phyloP scores from a whole-genome alignment of 257 asterid genomes.

The Anisodus tanguticus region DNA sequence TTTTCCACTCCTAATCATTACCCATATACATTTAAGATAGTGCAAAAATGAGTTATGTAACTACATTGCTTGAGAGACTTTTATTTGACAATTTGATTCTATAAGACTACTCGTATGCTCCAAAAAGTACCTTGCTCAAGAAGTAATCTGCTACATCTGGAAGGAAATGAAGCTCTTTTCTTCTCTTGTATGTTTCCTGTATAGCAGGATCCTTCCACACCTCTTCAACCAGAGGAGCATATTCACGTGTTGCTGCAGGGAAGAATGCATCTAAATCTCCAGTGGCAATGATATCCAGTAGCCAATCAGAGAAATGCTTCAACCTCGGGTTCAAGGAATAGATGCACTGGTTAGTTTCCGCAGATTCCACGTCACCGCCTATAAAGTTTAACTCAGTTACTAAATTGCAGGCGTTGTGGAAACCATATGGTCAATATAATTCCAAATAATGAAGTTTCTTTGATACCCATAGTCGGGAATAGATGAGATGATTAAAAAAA shows the following conservation, averaged over 20 bases:
- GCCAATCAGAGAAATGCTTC: conserved; percentile 90
- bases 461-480: too few relatives aligned
- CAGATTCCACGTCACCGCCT: conserved; percentile 16
- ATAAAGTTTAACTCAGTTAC: conserved; percentile 10
- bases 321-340: conserved; percentile 52
- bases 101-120: conserved; percentile 1
- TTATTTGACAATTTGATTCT: neutral
- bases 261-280: conserved; percentile 92
- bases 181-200: conserved; percentile 78
- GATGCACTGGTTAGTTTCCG: conserved; percentile 43
- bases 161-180: conserved; percentile 81
- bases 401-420: neutral
- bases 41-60: neutral
- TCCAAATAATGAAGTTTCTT: neutral
- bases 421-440: neutral
- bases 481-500: too few relatives aligned
- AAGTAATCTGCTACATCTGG: conserved; percentile 92
- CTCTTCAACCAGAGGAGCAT: conserved; percentile 27
- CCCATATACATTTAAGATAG: neutral
- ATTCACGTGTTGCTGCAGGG: conserved; percentile 27
- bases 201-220: conserved; percentile 58
- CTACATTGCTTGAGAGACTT: neutral
- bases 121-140: conserved; percentile 70
- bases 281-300: conserved; percentile 86
- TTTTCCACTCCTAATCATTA: neutral